These are phyloP conservation scores for Symbiodinium natans DNA, from an alignment of 73 alveolate genomes.

Conservation along the genomic window DNA sequence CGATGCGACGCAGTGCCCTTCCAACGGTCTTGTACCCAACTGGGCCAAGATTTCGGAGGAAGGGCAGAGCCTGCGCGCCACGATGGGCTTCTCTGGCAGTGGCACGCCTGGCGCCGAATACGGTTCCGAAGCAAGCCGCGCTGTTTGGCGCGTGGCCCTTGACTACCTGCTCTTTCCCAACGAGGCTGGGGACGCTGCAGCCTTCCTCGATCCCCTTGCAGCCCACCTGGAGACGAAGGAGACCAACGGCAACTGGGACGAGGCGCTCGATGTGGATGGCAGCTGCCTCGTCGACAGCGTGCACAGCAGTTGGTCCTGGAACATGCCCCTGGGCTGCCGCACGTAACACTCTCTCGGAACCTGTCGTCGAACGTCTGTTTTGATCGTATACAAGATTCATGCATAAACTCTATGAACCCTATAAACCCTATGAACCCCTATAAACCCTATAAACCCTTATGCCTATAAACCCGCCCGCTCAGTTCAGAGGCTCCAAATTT, in stretches of 20 bases:
- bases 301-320: constrained; percentile 3
- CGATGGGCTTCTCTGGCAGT: constrained; percentile 78
- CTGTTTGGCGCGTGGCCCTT: constrained; percentile 82
- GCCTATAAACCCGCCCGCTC: too few species aligned
- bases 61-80: constrained; percentile 41
- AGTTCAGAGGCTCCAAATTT: too few species aligned
- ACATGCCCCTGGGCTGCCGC: background rate
- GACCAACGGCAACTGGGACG: constrained; percentile 43
- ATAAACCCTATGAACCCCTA: too few species aligned
- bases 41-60: constrained; percentile 87
- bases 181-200: constrained; percentile 31
- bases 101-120: constrained; percentile 88
- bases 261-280: constrained; percentile 33
- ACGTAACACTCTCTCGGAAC: too few species aligned
- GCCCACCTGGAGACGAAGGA: constrained; percentile 61
- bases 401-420: too few species aligned
- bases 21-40: constrained; percentile 66
- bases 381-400: too few species aligned
- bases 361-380: too few species aligned
- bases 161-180: constrained; percentile 67
- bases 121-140: constrained; percentile 70
- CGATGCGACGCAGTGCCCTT: constrained; percentile 80
- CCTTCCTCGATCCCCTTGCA: constrained; percentile 66
- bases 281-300: constrained; percentile 65
- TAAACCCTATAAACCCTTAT: too few species aligned